Conservation (phyloP, 805 yeast species). For the Sungouiozyma ichnusensis region DNA sequence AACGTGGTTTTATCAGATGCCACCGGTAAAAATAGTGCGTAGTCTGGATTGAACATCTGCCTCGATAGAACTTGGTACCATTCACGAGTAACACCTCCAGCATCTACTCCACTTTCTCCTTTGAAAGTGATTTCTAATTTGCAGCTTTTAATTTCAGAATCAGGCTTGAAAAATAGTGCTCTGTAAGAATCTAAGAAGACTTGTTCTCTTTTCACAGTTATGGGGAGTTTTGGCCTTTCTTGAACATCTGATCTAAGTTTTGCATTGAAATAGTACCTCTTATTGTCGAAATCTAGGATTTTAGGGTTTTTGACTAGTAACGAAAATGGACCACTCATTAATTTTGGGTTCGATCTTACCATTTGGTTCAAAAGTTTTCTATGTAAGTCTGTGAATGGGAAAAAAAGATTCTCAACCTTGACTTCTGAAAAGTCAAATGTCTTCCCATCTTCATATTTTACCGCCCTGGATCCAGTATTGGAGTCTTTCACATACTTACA, state of each 20-base stretch:
- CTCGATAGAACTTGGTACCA: slow-evolving; percentile 93
- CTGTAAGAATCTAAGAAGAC: slow-evolving; percentile 88
- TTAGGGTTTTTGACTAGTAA: slow-evolving; percentile 80
- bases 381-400: slow-evolving; percentile 81
- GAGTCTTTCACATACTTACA: slow-evolving; percentile 62
- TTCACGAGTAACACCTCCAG: slow-evolving; percentile 95
- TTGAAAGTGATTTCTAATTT: slow-evolving; percentile 73
- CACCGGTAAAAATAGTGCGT: slow-evolving; percentile 84
- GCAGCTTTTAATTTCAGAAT: slow-evolving; percentile 60
- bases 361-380: slow-evolving; percentile 79
- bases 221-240: slow-evolving; percentile 40
- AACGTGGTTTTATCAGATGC: slow-evolving; percentile 87
- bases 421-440: slow-evolving; percentile 60
- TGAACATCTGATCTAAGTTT: slow-evolving; percentile 45
- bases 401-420: slow-evolving; percentile 69
- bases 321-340: slow-evolving; percentile 93
- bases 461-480: slow-evolving; percentile 35
- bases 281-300: slow-evolving; percentile 89
- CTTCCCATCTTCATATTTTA: slow-evolving; percentile 48
- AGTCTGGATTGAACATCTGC: slow-evolving; percentile 93
- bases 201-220: slow-evolving; percentile 75
- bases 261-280: slow-evolving; percentile 73
- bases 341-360: slow-evolving; percentile 82
- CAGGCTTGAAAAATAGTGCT: slow-evolving; percentile 65
- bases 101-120: slow-evolving; percentile 95